Conservation (phyloP, 768 basidiomycete genomes). For the Cyclocybe cylindracea region DNA sequence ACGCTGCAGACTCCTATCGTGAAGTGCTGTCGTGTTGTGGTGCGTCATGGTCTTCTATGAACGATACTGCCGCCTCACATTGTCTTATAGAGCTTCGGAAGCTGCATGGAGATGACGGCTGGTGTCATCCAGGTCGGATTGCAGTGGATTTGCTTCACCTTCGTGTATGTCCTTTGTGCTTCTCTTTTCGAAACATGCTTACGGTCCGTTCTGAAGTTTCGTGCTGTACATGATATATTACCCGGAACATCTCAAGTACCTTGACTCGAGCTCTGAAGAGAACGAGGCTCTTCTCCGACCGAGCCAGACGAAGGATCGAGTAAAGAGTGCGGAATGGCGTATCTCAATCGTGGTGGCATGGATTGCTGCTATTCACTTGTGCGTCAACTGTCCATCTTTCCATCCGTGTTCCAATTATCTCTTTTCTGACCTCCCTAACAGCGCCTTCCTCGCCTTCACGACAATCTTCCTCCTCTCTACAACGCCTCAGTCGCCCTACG, state of each 20-base stretch:
- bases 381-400: conserved; percentile 24
- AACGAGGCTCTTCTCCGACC: conserved; percentile 30
- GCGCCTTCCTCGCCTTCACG: conserved; percentile 55
- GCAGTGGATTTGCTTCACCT: conserved; percentile 83
- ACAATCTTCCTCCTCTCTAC: conserved; percentile 62
- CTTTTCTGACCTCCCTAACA: conserved; percentile 21
- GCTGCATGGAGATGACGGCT: conserved; percentile 77
- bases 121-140: conserved; percentile 81
- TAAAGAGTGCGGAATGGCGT: conserved; percentile 71
- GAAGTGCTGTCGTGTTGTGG: conserved; percentile 77
- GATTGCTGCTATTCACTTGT: conserved; percentile 77
- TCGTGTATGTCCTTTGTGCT: conserved; percentile 64
- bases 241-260: conserved; percentile 79
- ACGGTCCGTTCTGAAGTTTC: conserved; percentile 50
- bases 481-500: conserved; percentile 33
- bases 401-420: background rate
- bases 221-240: conserved; percentile 93
- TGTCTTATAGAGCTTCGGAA: conserved; percentile 57
- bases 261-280: conserved; percentile 17
- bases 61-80: background rate
- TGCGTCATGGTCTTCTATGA: conserved; percentile 36
- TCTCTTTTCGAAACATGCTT: background rate
- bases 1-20: conserved; percentile 84
- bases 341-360: conserved; percentile 76
- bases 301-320: conserved; percentile 43